phyloP scores from a whole-genome alignment of 2,329 filamentous ascomycete species.

The Calonectria naviculata region DNA sequence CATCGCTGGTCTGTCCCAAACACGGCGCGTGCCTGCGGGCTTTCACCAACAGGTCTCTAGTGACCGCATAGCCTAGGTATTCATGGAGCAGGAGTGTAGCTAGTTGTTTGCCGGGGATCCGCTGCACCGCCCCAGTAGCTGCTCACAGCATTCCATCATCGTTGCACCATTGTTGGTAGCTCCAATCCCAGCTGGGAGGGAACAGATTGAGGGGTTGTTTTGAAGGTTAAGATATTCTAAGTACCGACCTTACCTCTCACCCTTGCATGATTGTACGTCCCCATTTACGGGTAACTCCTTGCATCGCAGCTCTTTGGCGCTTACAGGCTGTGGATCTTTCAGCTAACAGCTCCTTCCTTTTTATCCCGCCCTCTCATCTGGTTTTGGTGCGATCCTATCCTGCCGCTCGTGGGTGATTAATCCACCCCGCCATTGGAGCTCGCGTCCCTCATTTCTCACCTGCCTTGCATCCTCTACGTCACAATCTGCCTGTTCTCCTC shows the following conservation, averaged over 20 bases:
- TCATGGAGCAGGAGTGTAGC: neutral
- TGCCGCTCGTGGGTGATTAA: neutral
- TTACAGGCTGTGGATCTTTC: neutral
- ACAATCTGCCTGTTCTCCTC: neutral
- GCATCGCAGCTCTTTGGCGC: neutral
- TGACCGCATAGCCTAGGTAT: neutral
- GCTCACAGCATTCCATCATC: neutral
- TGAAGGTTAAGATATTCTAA: neutral
- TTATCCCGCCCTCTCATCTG: neutral
- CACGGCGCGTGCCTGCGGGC: neutral
- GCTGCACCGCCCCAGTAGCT: neutral
- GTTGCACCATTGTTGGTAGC: neutral
- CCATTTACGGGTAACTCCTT: neutral
- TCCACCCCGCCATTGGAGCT: neutral
- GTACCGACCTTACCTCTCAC: slow-evolving; percentile 4
- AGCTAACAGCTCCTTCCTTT: neutral
- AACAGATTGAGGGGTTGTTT: slow-evolving; percentile 10
- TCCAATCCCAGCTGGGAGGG: neutral
- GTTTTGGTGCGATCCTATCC: neutral
- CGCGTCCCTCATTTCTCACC: neutral
- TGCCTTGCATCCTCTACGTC: neutral
- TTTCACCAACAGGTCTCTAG: neutral
- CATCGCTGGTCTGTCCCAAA: too few relatives aligned
- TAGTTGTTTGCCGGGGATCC: neutral
- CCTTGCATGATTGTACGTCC: neutral